Base-by-base conservation (phyloP, 1,139 yeast genomes). In the Pichia kudriavzevii region DNA sequence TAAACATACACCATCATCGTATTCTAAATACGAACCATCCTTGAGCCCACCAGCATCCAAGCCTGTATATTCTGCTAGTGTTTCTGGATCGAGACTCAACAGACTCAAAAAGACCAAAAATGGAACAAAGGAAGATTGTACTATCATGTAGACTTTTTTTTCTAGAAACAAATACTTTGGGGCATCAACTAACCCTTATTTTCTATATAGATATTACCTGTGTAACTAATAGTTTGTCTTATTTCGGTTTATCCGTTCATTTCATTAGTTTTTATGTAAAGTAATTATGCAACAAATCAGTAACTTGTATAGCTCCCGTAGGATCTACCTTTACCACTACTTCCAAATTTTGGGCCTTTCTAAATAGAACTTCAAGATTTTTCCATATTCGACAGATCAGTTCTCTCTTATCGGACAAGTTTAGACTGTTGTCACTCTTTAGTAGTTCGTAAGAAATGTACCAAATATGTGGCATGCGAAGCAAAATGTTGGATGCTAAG, bases 71-170 rank as follows among this genome's bases (percentile, higher is more conserved):
- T 33, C 28, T 10, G 10, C 25, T 16, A 18, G 13, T 21, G 19
- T 13, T 24, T 21, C 22, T 17, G 6, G 8, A 20, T 20, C 22
- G 10, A 20, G 9, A 8, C 10, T 22, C 29, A n/a, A 10, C 29
- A 13, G 22, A 8, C 12, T n/a, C 29, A 11, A 7, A 9, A 14
- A 21, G 19, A n/a, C 13, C 13, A 18, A 38, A 31, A 28, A 36
- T 27, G 30, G 22, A 20, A 31, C 35, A 20, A 47, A 45, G 15
- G 50, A 42, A 30, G 50, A 46, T 23, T 46, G 50, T 36, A 44
- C 44, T n/a, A 45, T 46, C 25, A 45, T 46, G 49, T 46, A 30
- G 35, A n/a, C 11, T n/a, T n/a, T n/a, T n/a, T n/a, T n/a, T n/a
- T n/a, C n/a, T n/a, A n/a, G n/a, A n/a, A n/a, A n/a, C n/a, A n/a